A percentile compares a stretch with the other conserved stretches of the same genome.
phyloP scores from a whole-genome alignment of 1,284 basidiomycete species.

The Irpex sp. region DNA sequence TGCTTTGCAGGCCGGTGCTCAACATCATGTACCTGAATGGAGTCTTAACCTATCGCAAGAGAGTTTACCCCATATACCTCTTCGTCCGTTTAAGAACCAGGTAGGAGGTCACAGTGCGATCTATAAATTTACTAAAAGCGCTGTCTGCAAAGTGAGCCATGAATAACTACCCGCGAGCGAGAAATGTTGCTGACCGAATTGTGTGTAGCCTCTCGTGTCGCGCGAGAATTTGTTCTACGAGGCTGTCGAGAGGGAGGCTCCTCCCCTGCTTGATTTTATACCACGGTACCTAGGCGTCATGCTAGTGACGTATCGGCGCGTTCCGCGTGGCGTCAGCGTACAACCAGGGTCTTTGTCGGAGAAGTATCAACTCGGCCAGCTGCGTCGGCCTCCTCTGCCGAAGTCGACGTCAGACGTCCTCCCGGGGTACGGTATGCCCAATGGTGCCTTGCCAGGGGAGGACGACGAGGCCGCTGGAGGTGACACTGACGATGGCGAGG shows the following conservation, averaged over 20 bases:
- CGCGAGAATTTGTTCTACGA: slow-evolving; percentile 99
- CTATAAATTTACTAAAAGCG: slow-evolving; percentile 96
- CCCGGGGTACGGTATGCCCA: neutral
- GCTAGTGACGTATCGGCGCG: slow-evolving; percentile 91
- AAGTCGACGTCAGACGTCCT: slow-evolving; percentile 14
- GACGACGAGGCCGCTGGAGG: slow-evolving; percentile 17
- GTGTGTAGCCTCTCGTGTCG: slow-evolving; percentile 82
- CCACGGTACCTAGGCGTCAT: slow-evolving; percentile 97
- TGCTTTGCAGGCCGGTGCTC: slow-evolving; percentile 20
- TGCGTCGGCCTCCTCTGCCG: slow-evolving; percentile 36
- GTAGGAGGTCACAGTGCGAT: slow-evolving; percentile 97
- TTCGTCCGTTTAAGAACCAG: slow-evolving; percentile 96
- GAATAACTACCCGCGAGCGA: slow-evolving; percentile 13
- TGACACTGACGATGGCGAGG: slow-evolving; percentile 54
- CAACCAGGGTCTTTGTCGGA: neutral
- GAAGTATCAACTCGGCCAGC: slow-evolving; percentile 18
- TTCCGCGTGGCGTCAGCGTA: slow-evolving; percentile 35
- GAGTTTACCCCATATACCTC: slow-evolving; percentile 83
- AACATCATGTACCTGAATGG: slow-evolving; percentile 18
- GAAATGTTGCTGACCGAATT: neutral
- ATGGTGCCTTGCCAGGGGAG: neutral
- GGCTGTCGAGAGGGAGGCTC: slow-evolving; percentile 90
- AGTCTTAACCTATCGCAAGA: slow-evolving; percentile 44
- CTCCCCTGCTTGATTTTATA: slow-evolving; percentile 88
- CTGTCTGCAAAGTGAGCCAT: slow-evolving; percentile 90